Evolutionary conservation across 1,139 yeast species (phyloP), one percentile per base, ranked within the genome.

Genomic region (Lodderomyces parapsilosis): DNA sequence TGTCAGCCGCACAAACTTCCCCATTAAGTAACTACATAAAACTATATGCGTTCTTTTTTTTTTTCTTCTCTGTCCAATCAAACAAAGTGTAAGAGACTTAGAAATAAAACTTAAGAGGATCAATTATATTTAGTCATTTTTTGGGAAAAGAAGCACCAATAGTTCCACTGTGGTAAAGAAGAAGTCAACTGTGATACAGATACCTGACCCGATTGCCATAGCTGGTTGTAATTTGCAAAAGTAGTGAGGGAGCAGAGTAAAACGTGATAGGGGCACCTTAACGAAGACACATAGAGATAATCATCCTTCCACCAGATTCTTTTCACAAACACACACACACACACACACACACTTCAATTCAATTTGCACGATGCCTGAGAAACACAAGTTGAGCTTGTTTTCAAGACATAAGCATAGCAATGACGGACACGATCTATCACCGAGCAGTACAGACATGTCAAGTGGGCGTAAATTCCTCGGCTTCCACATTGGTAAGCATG

Each of bases 161-260:
- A n/a, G n/a, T n/a, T n/a, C n/a, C n/a, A n/a, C n/a, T n/a, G n/a
- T n/a, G n/a, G n/a, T n/a, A n/a, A n/a, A n/a, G n/a, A n/a, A n/a
- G n/a, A 9, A 24, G 10, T 11, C 27, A 24, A 24, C 27, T 6
- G 27, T 24, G 27, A 24, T 24, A 24, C n/a, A n/a, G 10, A 24
- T 24, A 8, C 10, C 27, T 24, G 27, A 24, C 27, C 27, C 27
- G 10, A n/a, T 24, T 11, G 6, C 4, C 27, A 31, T 8, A 15
- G 19, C 13, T 31, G 19, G 34, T 20, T 11, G 34, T 6, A 17
- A 17, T n/a, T 82, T 91, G 54, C 75, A 89, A 43, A n/a, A 94
- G 94, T 4, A 80, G 86, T 35, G 83, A 53, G 75, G 72, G n/a
- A 52, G 54, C 32, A 40, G 44, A 35, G 32, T 35, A 18, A 32